These are phyloP conservation scores for Chloris gayana DNA, from an alignment of 176 grass and related monocot species.

Conservation along the genomic window DNA sequence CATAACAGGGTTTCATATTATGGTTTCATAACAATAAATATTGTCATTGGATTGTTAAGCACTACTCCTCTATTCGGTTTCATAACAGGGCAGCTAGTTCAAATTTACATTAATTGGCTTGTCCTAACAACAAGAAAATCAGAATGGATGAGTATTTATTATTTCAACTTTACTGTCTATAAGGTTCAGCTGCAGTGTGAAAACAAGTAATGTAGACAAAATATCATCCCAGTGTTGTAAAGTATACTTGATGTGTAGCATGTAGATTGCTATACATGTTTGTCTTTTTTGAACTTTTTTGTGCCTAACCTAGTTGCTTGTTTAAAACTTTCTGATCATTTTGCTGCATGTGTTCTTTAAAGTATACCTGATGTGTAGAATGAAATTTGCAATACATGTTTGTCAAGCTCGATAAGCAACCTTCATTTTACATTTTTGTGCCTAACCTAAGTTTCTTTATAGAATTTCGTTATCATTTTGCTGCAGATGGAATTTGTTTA, in stretches of 20 bases:
- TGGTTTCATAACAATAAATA: too few species aligned
- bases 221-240: neutral
- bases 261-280: neutral
- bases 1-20: too few species aligned
- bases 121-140: too few species aligned
- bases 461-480: slow-evolving; percentile 5
- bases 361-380: slow-evolving; percentile 2
- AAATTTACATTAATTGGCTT: too few species aligned
- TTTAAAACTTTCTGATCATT: too few species aligned
- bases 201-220: neutral
- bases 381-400: neutral
- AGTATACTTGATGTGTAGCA: neutral
- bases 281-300: neutral
- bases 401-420: neutral
- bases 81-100: too few species aligned
- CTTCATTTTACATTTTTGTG: neutral
- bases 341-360: neutral
- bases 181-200: neutral
- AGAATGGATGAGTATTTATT: too few species aligned
- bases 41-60: neutral
- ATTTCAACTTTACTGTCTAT: neutral
- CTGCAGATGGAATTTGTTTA: neutral
- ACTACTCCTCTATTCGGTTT: too few species aligned
- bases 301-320: too few species aligned
- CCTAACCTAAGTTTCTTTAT: slow-evolving; percentile 11